Conservation (phyloP, 1,284 basidiomycete genomes). For the Pisolithus thermaeus region DNA sequence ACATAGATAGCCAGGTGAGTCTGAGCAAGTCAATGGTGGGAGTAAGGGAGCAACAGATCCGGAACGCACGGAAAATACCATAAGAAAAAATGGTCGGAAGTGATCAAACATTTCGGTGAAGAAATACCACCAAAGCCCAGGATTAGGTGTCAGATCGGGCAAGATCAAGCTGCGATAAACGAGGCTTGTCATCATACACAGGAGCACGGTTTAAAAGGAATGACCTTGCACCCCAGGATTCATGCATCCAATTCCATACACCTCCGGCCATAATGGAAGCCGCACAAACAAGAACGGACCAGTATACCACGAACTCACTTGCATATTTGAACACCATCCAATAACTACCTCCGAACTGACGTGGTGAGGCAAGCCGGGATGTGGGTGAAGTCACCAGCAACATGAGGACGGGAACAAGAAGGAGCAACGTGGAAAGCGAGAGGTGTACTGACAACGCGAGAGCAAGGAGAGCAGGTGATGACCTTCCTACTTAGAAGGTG, state of each 20-base stretch:
- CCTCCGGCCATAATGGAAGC: conserved; percentile 42
- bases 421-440: conserved; percentile 64
- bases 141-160: conserved; percentile 87
- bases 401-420: conserved; percentile 65
- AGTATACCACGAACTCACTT: conserved; percentile 47
- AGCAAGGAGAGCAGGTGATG: conserved; percentile 51
- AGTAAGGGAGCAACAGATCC: conserved; percentile 4
- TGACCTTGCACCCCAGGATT: conserved; percentile 84
- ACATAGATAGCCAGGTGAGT: conserved; percentile 84
- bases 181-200: conserved; percentile 3
- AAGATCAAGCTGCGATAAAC: conserved; percentile 50
- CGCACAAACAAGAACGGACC: conserved; percentile 35
- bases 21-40: conserved; percentile 38
- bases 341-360: conserved; percentile 35
- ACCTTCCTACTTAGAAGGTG: conserved; percentile 38
- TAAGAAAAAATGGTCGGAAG: conserved; percentile 92
- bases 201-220: conserved; percentile 23
- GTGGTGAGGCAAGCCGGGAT: conserved; percentile 61
- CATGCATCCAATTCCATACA: conserved; percentile 59
- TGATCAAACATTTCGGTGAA: conserved; percentile 99
- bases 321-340: conserved; percentile 35
- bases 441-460: conserved; percentile 69
- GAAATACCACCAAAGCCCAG: conserved; percentile 98
- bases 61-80: conserved; percentile 82
- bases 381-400: conserved; percentile 55